These are phyloP conservation scores for Linum lewisii DNA, from an alignment of 345 rosid genomes.

Conservation along the genomic window DNA sequence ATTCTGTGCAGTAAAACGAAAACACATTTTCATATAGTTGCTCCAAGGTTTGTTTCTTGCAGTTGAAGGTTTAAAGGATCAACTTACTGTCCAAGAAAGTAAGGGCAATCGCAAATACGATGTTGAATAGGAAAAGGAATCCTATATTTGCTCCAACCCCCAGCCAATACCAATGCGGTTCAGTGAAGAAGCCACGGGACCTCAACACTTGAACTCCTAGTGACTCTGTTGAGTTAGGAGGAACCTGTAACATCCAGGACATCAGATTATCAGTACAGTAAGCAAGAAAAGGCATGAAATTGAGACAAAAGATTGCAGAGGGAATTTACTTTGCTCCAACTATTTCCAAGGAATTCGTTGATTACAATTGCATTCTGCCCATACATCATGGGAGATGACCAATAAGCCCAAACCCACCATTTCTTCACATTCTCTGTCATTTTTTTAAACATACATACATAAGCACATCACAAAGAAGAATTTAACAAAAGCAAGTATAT, in stretches of 20 bases:
- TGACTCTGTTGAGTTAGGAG: neutral
- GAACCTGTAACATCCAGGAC: neutral
- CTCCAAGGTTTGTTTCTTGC: neutral
- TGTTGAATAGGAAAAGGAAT: neutral
- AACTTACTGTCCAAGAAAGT: neutral
- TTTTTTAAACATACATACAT: neutral
- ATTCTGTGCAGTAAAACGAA: no score
- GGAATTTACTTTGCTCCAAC: neutral
- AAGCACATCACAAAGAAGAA: neutral
- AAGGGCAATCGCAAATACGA: neutral
- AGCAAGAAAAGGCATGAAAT: neutral
- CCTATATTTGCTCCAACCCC: neutral
- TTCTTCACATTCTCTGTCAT: neutral
- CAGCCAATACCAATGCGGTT: neutral
- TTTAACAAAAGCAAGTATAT: neutral
- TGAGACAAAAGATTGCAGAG: no score
- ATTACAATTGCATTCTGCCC: neutral
- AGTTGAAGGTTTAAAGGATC: neutral
- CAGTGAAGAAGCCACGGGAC: conserved; percentile 1
- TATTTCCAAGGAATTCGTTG: neutral
- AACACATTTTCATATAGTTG: neutral
- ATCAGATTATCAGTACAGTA: neutral
- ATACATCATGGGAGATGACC: neutral
- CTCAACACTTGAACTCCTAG: conserved; percentile 4
- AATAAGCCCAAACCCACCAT: neutral